Base-by-base conservation (phyloP, 257 asterid species). In the Rhazya stricta region DNA sequence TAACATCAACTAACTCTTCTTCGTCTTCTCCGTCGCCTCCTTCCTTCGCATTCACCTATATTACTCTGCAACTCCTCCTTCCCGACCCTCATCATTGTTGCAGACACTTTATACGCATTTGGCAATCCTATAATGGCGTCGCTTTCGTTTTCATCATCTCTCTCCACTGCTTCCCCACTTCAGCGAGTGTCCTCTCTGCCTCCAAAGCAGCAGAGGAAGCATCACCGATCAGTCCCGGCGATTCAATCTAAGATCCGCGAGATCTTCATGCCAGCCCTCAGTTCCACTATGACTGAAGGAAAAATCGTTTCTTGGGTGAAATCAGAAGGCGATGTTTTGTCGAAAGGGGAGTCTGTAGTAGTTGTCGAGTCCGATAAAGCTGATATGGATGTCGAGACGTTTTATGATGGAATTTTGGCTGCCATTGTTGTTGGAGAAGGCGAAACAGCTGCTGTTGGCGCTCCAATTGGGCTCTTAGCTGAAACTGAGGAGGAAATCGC, bases 281-380 rank as follows among this genome's bases (percentile, higher is more conserved):
- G 96, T 81, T 92, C 97, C 48, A 92, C 97, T 67, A 92, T 92
- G 97, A 90, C 97, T 18, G 97, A 92, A 79, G 97, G 97, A 8
- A 92, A 90, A 76, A 92, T 90, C 83, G 97, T 92, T 25, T 84
- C 88, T 43, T 92, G 97, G 97, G 29, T 88, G 30, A 92, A 92
- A 81, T 85, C 97, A 39, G 97, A 92, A 56, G 97, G 97, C 30
- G 97, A 92, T 68, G 81, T 80, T 32, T 34, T 92, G 21, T 83
- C 96, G 74, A 92, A 92, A 69, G 97, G 97, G 45, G 96, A 92
- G 66, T 62, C 96, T 19, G 96, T 90, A 21, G 97, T 90, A 53
- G 96, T 92, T 5, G 96, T 92, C 2, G 97, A 92, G 51, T 92
- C 97, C 29, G 96, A 92, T 46, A 90, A 92, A 41, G 94, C 92